Conservation (phyloP, 257 asterid genomes). For the Scutellaria barbata region DNA sequence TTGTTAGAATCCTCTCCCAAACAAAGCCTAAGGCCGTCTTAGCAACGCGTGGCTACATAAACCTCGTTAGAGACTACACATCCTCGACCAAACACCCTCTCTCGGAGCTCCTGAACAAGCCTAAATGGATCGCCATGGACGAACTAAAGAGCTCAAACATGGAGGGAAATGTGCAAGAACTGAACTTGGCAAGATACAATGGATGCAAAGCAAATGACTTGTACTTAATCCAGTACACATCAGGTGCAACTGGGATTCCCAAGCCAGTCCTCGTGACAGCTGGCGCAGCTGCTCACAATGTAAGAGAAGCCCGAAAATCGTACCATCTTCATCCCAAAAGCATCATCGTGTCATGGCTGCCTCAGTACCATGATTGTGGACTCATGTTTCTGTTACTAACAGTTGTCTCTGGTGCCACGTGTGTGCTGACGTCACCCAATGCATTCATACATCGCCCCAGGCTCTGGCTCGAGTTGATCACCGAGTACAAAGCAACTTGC, state of each 20-base stretch:
- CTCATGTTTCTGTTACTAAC: constrained; percentile 72
- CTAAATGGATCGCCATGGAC: constrained; percentile 59
- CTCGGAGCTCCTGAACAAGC: constrained; percentile 35
- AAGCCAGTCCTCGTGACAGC: constrained; percentile 81
- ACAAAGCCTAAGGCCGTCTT: constrained; percentile 77
- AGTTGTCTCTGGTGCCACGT: constrained; percentile 69
- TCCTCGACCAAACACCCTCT: constrained; percentile 36
- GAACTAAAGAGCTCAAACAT: constrained; percentile 36
- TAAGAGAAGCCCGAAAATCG: constrained; percentile 67
- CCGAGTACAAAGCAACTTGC: constrained; percentile 61
- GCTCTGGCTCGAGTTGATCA: constrained; percentile 74
- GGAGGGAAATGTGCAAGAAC: background rate
- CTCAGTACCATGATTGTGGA: constrained; percentile 89
- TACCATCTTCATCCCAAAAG: constrained; percentile 70
- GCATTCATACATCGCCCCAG: constrained; percentile 70
- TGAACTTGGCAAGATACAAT: constrained; percentile 30
- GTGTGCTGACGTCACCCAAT: constrained; percentile 67
- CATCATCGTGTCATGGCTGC: constrained; percentile 78
- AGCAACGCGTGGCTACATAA: constrained; percentile 49
- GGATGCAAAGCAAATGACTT: constrained; percentile 66
- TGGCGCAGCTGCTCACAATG: constrained; percentile 91
- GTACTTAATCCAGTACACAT: constrained; percentile 81
- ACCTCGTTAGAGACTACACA: constrained; percentile 40
- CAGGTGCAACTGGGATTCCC: constrained; percentile 80
- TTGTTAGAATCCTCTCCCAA: constrained; percentile 67